A percentile compares a stretch with the other conserved stretches of the same genome.
These are phyloP conservation scores for Cadophora malorum DNA, from an alignment of 2,329 filamentous ascomycete genomes.

Conservation along the genomic window DNA sequence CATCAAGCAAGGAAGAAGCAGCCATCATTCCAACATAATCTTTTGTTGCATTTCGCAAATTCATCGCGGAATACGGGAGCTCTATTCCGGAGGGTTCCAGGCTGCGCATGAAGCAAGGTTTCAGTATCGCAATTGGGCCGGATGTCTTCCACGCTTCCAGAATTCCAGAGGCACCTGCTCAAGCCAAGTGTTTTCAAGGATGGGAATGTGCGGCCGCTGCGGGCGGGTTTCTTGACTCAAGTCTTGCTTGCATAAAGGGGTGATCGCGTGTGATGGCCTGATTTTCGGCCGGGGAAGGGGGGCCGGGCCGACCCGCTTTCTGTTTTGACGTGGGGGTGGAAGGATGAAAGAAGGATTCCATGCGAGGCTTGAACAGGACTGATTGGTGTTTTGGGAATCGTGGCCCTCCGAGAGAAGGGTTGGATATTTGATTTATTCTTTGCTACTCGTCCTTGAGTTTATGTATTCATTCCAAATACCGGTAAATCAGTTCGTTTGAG, in stretches of 20 bases:
- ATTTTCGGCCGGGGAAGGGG: background rate
- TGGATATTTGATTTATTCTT: too few species aligned
- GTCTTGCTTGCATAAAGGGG: background rate
- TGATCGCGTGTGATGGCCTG: background rate
- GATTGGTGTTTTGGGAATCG: background rate
- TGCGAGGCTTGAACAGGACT: background rate
- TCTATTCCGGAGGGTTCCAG: background rate
- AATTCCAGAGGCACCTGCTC: background rate
- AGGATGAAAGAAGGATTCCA: background rate
- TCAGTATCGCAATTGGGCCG: conserved; percentile 8
- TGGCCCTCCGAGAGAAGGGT: too few species aligned
- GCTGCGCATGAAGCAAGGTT: conserved; percentile 5
- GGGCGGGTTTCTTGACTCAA: background rate
- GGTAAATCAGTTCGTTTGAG: too few species aligned
- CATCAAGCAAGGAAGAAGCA: conserved; percentile 9
- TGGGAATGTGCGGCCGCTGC: background rate
- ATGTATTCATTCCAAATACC: too few species aligned
- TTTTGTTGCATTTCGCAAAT: conserved; percentile 24
- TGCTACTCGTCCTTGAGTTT: too few species aligned
- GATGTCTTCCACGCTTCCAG: conserved; percentile 12
- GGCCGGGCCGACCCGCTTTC: background rate
- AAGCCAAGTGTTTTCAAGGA: background rate
- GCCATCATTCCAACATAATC: background rate
- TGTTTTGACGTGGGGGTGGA: background rate
- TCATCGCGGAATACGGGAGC: conserved; percentile 9